Evolutionary conservation across 2,329 filamentous ascomycete genomes (phyloP), one percentile per base, ranked within the genome.

Genomic region (Aspergillus clavatus): DNA sequence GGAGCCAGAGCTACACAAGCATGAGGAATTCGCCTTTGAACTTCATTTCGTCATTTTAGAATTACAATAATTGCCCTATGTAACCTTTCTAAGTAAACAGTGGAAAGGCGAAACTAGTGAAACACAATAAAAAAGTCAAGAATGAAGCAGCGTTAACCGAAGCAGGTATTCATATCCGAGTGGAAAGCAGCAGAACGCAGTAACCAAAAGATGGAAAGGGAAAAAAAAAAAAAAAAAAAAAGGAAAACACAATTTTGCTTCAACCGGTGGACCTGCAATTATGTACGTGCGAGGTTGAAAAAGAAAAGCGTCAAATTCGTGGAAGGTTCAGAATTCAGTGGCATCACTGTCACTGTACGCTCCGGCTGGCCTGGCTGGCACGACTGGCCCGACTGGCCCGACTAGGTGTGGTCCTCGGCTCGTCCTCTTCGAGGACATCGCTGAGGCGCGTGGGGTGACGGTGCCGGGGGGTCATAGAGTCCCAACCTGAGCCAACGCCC

Each of bases 381-480:
- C 62, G 60, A 27, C 56, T 57, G 0, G 54, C 55, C 41, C 55
- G 78, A 62, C 82, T 84, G 8, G 82, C 82, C 55, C 85, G 87
- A 11, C 85, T 87, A 18, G 86, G 80, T 62, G 69, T 76, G n/a
- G 74, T 75, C 24, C 86, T 87, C 40, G 82, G 77, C 68, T 94
- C 88, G 55, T 93, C 87, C 52, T 94, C 89, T 61, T 89, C 86
- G 23, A 93, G 77, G 22, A 95, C 89, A 68, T 95, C 89, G 65
- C 89, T 95, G 51, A 95, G 73, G 45, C 90, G 76, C 7, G 89
- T 95, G 0, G 89, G 89, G 68, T 95, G 89, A 55, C 93, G 87
- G 66, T 95, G 89, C 45, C 74, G 65, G 5, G 83, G 79, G 19
- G 84, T 83, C 51, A 88, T 73, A n/a, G 72, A 69, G 52, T 93